Evolutionary conservation across 2,329 filamentous ascomycete species (phyloP), one percentile per base, ranked within the genome.

Genomic region (Amauroascus niger): DNA sequence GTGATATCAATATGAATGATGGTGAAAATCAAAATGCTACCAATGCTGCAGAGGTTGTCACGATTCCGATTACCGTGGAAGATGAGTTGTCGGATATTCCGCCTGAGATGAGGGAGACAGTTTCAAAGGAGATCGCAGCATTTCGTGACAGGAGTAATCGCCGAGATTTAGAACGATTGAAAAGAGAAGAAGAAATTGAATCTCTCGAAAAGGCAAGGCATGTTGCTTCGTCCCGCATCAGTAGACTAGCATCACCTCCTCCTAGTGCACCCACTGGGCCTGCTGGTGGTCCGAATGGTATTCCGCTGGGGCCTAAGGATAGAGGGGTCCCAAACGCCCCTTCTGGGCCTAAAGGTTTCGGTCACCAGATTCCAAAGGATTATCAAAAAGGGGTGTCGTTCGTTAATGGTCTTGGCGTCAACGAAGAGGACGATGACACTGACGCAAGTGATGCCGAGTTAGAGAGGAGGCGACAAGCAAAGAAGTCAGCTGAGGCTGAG

Each of bases 11-110:
- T 3, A 93, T 91, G 87, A 78, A 78, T 45, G 84, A 87, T 57
- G 71, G 66, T 16, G 79, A 77, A 0, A 68, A 69, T 14, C 71
- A 76, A 24, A 74, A 76, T 35, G 81, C 81, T 37, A 82, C 82
- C 32, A 71, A 72, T 39, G 80, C 82, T 52, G 83, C 88, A 5
- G 89, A 95, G 68, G 84, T 96, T 37, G 84, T 95, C 59, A 95
- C 90, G 55, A 95, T 97, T 55, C 85, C 89, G 3, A 78, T 95
- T 30, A 83, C 84, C 0, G 81, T 86, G 50, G 93, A 98, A 58
- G 94, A 98, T 64, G 93, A 98, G 65, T 76, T 98, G 43, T 85
- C 90, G 18, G 93, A 98, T 63, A 96, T 98, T 46, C 93, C 93
- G 0, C 85, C 88, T 0, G 93, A 97, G 66, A 94, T 95, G 88